Conservation (phyloP, 1,284 basidiomycete genomes). For the Meripilus lineatus region DNA sequence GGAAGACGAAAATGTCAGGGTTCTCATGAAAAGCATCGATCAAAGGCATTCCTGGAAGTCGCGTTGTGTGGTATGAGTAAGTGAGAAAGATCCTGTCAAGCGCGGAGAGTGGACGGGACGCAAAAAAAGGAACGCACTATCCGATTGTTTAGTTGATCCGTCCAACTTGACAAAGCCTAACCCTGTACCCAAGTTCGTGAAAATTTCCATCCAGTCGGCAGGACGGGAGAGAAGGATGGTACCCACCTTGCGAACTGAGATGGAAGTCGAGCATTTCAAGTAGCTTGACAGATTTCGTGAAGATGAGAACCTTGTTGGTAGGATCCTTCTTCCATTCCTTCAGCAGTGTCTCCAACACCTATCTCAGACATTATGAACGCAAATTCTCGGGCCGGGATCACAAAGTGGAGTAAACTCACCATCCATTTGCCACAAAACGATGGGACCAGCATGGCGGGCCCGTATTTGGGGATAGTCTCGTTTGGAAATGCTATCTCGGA, state of each 20-base stretch:
- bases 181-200: constrained; percentile 30
- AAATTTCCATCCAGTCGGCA: constrained; percentile 2
- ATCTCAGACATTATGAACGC: background rate
- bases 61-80: constrained; percentile 1
- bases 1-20: constrained; percentile 67
- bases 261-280: constrained; percentile 76
- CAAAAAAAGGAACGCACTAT: constrained; percentile 43
- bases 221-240: background rate
- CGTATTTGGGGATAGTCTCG: constrained; percentile 54
- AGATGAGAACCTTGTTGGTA: constrained; percentile 78
- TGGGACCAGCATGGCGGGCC: constrained; percentile 52
- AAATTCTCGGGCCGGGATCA: too few relatives aligned
- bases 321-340: constrained; percentile 58
- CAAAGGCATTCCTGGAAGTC: constrained; percentile 67
- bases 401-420: constrained; percentile 35
- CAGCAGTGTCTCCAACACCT: constrained; percentile 67
- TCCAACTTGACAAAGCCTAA: constrained; percentile 70
- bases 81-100: background rate
- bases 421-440: constrained; percentile 83
- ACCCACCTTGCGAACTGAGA: constrained; percentile 48
- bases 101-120: background rate
- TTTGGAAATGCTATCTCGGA: constrained; percentile 50
- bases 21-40: constrained; percentile 82
- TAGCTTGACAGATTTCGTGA: constrained; percentile 82
- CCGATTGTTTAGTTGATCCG: constrained; percentile 59